Conservation (phyloP, 2,329 filamentous ascomycete genomes). For the Aspergillus vadensis region DNA sequence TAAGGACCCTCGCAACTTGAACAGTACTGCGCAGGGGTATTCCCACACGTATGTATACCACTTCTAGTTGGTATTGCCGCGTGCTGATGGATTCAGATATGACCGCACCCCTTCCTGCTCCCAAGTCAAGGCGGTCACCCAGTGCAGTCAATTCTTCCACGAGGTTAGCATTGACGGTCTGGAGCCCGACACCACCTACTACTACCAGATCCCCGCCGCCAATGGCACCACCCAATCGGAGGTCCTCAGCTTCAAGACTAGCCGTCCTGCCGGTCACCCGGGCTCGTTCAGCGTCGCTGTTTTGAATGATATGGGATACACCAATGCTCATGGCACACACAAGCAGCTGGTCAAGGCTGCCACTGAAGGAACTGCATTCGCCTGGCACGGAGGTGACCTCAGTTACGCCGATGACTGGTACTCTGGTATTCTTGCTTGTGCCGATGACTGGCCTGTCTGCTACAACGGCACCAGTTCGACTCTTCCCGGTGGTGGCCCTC, state of each 20-base stretch:
- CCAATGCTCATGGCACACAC: constrained; percentile 53
- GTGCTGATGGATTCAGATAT: constrained; percentile 37
- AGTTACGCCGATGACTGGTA: constrained; percentile 57
- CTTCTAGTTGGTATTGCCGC: background rate
- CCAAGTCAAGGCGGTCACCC: constrained; percentile 45
- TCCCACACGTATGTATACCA: constrained; percentile 42
- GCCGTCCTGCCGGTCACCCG: constrained; percentile 46
- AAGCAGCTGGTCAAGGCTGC: constrained; percentile 46
- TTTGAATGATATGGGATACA: constrained; percentile 58
- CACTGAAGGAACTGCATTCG: constrained; percentile 52
- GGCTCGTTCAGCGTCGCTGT: constrained; percentile 50
- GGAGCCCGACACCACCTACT: constrained; percentile 51
- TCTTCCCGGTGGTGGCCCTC: constrained; percentile 40
- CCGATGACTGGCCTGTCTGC: constrained; percentile 52
- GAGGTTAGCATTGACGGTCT: constrained; percentile 50
- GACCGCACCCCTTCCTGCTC: constrained; percentile 56
- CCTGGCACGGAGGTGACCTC: constrained; percentile 57
- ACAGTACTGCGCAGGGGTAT: constrained; percentile 40
- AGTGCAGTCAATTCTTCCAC: constrained; percentile 57
- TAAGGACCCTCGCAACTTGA: constrained; percentile 33
- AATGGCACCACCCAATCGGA: constrained; percentile 55
- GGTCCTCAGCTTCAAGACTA: constrained; percentile 51
- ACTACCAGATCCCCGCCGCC: constrained; percentile 52
- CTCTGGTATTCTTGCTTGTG: constrained; percentile 54
- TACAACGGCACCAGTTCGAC: constrained; percentile 52